A percentile compares a stretch with the other conserved stretches of the same genome.
phyloP scores from a whole-genome alignment of 2,329 filamentous ascomycete species.

The Cyanodermella asteris region DNA sequence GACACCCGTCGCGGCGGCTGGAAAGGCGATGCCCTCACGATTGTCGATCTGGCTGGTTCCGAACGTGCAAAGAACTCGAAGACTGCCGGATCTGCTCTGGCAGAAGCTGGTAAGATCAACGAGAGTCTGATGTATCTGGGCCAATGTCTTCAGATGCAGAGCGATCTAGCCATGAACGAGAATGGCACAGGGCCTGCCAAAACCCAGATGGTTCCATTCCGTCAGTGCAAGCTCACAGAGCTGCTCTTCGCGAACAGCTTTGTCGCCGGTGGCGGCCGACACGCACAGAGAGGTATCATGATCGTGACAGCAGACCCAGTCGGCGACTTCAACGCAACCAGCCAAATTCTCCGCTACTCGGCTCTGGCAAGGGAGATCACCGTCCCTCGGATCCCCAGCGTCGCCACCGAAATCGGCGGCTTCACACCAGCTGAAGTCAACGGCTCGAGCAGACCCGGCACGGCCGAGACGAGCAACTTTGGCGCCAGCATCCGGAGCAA shows the following conservation, averaged over 20 bases:
- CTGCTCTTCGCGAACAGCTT: constrained; percentile 76
- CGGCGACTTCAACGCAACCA: constrained; percentile 91
- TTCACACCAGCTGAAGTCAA: too few species aligned
- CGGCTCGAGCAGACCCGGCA: too few species aligned
- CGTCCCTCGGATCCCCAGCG: constrained; percentile 67
- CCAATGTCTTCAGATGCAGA: constrained; percentile 90
- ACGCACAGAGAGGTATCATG: constrained; percentile 80
- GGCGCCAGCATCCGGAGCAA: constrained; percentile 9
- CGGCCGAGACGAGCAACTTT: constrained; percentile 11
- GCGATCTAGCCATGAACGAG: constrained; percentile 51
- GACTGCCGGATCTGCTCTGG: constrained; percentile 76
- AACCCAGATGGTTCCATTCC: constrained; percentile 38
- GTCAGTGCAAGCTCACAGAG: constrained; percentile 71
- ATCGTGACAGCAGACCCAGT: constrained; percentile 84
- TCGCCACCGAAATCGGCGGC: constrained; percentile 45
- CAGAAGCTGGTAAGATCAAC: constrained; percentile 95
- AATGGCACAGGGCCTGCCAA: constrained; percentile 37
- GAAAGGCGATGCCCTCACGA: constrained; percentile 58
- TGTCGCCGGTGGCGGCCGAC: constrained; percentile 32
- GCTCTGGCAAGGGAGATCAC: constrained; percentile 84
- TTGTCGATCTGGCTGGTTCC: constrained; percentile 79
- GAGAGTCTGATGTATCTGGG: constrained; percentile 96
- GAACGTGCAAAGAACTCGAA: constrained; percentile 85
- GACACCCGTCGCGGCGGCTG: constrained; percentile 37
- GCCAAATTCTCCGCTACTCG: constrained; percentile 84